Evolutionary conservation across 2,329 filamentous ascomycete genomes (phyloP).

Genomic region (Sporothrix humicola): DNA sequence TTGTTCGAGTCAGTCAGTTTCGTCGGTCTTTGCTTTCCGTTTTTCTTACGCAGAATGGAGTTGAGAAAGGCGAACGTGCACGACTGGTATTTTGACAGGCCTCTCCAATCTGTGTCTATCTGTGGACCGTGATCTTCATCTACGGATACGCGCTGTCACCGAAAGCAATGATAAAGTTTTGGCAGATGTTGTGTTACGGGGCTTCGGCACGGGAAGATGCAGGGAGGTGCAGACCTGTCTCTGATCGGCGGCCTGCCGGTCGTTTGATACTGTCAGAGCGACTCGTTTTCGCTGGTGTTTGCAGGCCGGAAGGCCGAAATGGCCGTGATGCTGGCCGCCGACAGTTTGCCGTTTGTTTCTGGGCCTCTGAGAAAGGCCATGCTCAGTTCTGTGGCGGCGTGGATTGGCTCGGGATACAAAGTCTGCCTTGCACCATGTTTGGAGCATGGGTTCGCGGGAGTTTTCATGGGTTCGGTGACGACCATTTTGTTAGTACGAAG

Average conservation of each 20-base stretch:
- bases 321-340: not conserved
- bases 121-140: too few relatives aligned
- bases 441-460: not conserved
- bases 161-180: not conserved
- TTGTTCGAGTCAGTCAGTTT: not conserved
- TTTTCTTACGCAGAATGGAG: not conserved
- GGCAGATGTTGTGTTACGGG: not conserved
- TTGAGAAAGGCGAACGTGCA: not conserved
- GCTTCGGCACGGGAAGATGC: not conserved
- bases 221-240: not conserved
- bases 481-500: not conserved
- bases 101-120: too few relatives aligned
- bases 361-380: not conserved
- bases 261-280: not conserved
- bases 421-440: constrained; percentile 11
- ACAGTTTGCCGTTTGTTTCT: not conserved
- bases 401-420: not conserved
- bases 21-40: not conserved
- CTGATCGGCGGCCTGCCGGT: not conserved
- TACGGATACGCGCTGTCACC: too few relatives aligned
- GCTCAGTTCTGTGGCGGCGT: not conserved
- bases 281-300: not conserved
- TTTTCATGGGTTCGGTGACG: constrained; percentile 15
- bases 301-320: constrained; percentile 8
- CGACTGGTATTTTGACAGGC: not conserved